These are phyloP conservation scores for Rhododendron henanense DNA, from an alignment of 148 eudicot species.

Conservation along the genomic window DNA sequence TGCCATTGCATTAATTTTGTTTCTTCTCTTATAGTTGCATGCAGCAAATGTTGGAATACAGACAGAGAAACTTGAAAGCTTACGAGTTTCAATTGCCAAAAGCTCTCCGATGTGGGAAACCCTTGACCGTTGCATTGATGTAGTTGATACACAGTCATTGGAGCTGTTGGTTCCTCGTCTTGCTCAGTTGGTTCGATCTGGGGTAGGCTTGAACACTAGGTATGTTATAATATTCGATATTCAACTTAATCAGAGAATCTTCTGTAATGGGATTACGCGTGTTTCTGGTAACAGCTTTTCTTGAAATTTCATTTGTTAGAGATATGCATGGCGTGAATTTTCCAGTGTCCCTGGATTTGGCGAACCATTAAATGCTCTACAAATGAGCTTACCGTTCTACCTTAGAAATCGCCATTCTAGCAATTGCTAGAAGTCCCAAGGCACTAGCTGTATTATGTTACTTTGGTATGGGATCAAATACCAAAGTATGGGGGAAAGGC, in stretches of 20 bases:
- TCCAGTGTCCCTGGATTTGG: neutral
- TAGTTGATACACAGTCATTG: constrained; percentile 70
- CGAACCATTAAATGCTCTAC: neutral
- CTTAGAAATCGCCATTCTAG: neutral
- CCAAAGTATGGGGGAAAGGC: neutral
- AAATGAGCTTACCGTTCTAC: neutral
- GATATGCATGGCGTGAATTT: neutral
- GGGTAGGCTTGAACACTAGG: constrained; percentile 95
- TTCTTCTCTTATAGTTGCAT: constrained; percentile 54
- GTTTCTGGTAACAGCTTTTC: neutral
- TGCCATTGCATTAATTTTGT: constrained; percentile 3
- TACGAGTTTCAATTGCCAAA: constrained; percentile 89
- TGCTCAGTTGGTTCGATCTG: constrained; percentile 81
- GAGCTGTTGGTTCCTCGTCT: constrained; percentile 88
- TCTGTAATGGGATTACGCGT: neutral
- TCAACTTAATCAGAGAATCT: neutral
- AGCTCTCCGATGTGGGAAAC: constrained; percentile 99
- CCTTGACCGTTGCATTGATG: constrained; percentile 81
- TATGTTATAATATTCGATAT: constrained; percentile 14
- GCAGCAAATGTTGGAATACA: constrained; percentile 91
- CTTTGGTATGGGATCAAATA: neutral
- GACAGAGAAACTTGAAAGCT: constrained; percentile 84
- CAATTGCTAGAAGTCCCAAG: neutral
- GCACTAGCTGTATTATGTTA: neutral
- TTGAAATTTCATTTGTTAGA: neutral